Evolutionary conservation across 1,139 yeast species (phyloP).

Genomic region (Taiozyma sp.): DNA sequence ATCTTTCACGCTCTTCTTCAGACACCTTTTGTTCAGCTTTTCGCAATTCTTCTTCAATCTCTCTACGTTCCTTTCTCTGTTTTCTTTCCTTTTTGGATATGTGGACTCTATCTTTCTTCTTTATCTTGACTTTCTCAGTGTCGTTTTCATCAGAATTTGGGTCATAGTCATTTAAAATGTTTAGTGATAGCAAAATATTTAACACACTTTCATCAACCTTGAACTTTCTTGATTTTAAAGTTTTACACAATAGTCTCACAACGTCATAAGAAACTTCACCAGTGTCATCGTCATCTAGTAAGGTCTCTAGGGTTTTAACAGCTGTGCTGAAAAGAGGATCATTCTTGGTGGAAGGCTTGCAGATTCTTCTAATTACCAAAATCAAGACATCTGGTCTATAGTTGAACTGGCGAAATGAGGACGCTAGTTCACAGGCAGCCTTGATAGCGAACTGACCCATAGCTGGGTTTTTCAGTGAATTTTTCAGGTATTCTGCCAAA

Average conservation of each 20-base stretch:
- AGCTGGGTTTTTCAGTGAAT: conserved; percentile 31
- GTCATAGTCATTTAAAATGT: conserved; percentile 76
- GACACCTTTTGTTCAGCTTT: conserved; percentile 85
- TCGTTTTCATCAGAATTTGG: conserved; percentile 48
- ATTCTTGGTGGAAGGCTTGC: conserved; percentile 45
- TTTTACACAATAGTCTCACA: conserved; percentile 59
- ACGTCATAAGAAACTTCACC: conserved; percentile 81
- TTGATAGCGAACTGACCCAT: conserved; percentile 58
- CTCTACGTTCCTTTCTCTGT: conserved; percentile 77
- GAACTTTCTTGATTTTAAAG: conserved; percentile 67
- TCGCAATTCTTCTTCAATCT: conserved; percentile 83
- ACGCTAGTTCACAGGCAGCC: conserved; percentile 75
- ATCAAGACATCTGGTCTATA: conserved; percentile 67
- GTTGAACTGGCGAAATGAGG: conserved; percentile 73
- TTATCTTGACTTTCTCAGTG: conserved; percentile 44
- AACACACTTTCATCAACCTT: conserved; percentile 82
- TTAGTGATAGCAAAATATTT: conserved; percentile 65
- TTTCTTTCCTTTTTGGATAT: conserved; percentile 84
- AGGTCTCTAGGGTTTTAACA: conserved; percentile 55
- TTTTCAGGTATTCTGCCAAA: conserved; percentile 35
- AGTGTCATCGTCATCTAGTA: conserved; percentile 65
- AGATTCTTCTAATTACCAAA: conserved; percentile 59
- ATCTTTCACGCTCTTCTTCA: conserved; percentile 77
- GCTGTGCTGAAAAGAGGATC: conserved; percentile 50
- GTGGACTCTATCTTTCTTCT: conserved; percentile 85